Base-by-base conservation (phyloP, 1,284 basidiomycete species). In the Prillingera fragicola region DNA sequence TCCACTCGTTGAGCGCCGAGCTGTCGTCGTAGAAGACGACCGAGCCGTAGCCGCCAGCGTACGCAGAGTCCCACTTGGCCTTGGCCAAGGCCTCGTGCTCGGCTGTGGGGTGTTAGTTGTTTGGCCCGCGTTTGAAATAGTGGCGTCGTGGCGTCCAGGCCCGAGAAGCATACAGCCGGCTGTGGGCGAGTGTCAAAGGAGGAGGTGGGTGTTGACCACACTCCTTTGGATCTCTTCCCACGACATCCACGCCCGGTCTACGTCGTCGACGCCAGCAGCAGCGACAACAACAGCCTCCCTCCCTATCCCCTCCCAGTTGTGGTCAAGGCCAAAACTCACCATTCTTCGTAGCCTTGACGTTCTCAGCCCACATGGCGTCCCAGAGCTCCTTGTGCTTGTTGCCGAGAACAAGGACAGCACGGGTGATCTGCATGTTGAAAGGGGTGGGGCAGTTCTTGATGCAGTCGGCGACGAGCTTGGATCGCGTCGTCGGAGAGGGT, bases 21-120 rank as follows among this genome's bases (percentile, higher is more conserved):
- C 71, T 63, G 55, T 74, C 73, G 29, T 71, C 69, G 43, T 70
- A 76, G 61, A 76, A 71, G 27, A 76, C 45, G 32, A 75, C 66
- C 5, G 75, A 74, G 19, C 74, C 75, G 42, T 71, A 63, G 8
- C 64, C 73, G 8, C 59, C 55, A 32, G 61, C 54, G 59, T 73
- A 75, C 14, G 57, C 45, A 8, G 31, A 50, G 27, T 60, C 57
- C 21, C 33, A 48, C 33, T 43, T 43, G 8, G 3, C 23, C 15
- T 26, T 35, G 17, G 34, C 35, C 25, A 27, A 15, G 8, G 15
- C 27, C 15, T 27, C 39, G 19, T 37, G 24, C 26, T 46, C 45
- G 19, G 39, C 45, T 46, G 29, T n/a, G 17, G 4, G 33, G n/a
- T n/a, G n/a, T n/a, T n/a, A n/a, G n/a, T n/a, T n/a, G n/a, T n/a